These are phyloP conservation scores for Hylodesmum podocarpum DNA, from an alignment of 306 rosid species.

Conservation along the genomic window DNA sequence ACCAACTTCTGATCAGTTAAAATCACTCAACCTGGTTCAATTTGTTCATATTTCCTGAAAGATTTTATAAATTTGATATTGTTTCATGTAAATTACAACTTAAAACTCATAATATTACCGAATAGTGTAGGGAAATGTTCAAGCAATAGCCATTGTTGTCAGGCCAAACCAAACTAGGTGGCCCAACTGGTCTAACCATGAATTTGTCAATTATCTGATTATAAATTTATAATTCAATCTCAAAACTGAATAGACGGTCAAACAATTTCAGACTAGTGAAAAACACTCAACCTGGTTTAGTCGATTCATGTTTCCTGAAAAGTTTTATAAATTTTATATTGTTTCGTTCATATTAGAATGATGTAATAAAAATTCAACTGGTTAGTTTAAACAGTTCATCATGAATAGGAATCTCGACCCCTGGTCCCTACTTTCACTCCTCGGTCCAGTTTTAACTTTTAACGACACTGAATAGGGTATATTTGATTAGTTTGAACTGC, in stretches of 20 bases:
- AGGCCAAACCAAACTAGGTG: background rate
- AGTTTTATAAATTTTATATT: background rate
- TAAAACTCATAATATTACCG: background rate
- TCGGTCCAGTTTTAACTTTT: background rate
- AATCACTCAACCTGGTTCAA: background rate
- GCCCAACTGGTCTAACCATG: background rate
- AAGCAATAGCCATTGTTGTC: background rate
- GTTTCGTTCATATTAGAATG: background rate
- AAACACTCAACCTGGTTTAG: background rate
- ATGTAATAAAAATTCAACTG: background rate
- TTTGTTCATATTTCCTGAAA: background rate
- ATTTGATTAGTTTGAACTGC: background rate
- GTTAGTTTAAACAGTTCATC: background rate
- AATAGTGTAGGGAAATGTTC: background rate
- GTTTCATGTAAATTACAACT: background rate
- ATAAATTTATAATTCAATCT: background rate
- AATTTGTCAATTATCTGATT: background rate
- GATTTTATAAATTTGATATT: background rate
- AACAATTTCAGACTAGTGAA: background rate
- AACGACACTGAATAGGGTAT: background rate
- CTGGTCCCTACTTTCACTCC: background rate
- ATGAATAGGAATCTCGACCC: background rate
- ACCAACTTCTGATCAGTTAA: background rate
- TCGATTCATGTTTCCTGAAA: background rate
- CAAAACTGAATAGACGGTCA: background rate